Evolutionary conservation across 441 rosid species (phyloP), one percentile per base, ranked within the genome.

Genomic region (Raphanus hybrid): DNA sequence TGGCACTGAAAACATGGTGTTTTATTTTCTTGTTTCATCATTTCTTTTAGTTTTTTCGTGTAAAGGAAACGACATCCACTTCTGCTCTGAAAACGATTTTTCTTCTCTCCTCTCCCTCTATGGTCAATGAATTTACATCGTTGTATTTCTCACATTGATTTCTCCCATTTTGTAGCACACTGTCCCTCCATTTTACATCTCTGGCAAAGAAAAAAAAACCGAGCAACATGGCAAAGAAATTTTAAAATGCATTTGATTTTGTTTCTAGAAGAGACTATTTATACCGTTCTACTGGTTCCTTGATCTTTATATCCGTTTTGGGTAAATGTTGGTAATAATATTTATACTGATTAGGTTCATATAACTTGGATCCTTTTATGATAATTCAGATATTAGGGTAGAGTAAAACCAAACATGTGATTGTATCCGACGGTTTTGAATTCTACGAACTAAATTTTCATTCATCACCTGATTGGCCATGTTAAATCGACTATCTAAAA

Each of bases 1-100:
- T 71, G 90, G 97, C 97, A 86, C 97, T 91, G 97, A 91, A 91
- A 82, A 73, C 91, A 92, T 88, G 94, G 86, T 23, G 66, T 76
- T 75, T 34, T 54, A 54, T 54, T 15, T 54, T 54, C 59, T 66
- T 57, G 34, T 27, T 16, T 18, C 18, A 67, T 75, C 72, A 75
- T 62, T 6, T 61, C 23, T 3, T 10, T 62, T 5, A 3, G 12
- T 69, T 63, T 16, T 74, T 20, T 9, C 39, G 67, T 71, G 69
- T 29, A 41, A 41, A 75, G 10, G 66, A 71, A 70, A 57, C 77
- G 67, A 54, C 81, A 67, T 69, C 34, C 69, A 70, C 58, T 76
- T 73, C 71, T 70, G 39, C 60, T 64, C 29, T 73, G 75, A 76
- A 32, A 71, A 69, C 18, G 80, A 76, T 81, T 37, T 55, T 39